phyloP scores from a whole-genome alignment of 2,329 filamentous ascomycete species.

The Orbilia blumenaviensis region DNA sequence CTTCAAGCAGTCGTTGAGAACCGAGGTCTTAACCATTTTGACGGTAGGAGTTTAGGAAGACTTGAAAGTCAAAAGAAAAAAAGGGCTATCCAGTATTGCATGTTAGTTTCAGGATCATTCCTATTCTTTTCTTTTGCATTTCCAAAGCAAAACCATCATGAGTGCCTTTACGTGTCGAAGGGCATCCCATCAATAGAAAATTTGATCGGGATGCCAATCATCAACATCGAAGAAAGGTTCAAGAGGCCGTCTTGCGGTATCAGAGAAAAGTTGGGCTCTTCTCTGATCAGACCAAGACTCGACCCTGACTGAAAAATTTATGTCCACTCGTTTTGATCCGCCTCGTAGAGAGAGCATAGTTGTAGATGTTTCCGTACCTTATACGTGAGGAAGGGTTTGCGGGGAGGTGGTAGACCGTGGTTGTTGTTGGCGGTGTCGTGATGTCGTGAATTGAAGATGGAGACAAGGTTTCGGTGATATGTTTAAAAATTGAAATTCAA shows the following conservation, averaged over 20 bases:
- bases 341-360: constrained; percentile 26
- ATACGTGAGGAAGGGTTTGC: constrained; percentile 17
- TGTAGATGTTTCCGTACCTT: constrained; percentile 47
- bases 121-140: constrained; percentile 17
- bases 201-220: constrained; percentile 48
- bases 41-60: constrained; percentile 64
- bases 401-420: constrained; percentile 29
- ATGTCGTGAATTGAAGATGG: constrained; percentile 35
- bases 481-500: constrained; percentile 26
- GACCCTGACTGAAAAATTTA: constrained; percentile 51
- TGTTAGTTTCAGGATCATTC: constrained; percentile 54
- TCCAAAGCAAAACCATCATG: constrained; percentile 55
- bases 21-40: constrained; percentile 99
- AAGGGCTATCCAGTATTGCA: constrained; percentile 19
- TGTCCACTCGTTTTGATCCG: constrained; percentile 54
- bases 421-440: constrained; percentile 42
- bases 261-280: constrained; percentile 17
- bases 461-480: neutral
- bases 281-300: constrained; percentile 54
- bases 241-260: constrained; percentile 55
- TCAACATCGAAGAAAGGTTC: constrained; percentile 55
- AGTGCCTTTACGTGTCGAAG: constrained; percentile 54
- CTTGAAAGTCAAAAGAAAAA: constrained; percentile 7
- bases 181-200: constrained; percentile 41
- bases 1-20: constrained; percentile 99